Conservation (phyloP, 805 yeast genomes). For the Komagataella pastoris region DNA sequence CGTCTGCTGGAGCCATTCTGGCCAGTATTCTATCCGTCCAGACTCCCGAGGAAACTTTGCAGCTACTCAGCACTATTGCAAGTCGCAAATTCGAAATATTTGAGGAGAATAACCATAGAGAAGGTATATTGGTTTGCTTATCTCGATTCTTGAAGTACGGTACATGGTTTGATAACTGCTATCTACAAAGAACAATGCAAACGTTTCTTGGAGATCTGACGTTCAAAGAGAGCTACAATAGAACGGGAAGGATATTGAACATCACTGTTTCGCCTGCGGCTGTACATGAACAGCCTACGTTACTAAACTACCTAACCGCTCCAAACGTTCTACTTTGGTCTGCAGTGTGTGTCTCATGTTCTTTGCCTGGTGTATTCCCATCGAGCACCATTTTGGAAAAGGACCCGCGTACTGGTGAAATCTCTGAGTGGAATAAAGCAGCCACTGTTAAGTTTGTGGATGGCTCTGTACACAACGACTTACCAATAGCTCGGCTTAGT, state of each 20-base stretch:
- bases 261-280: slow-evolving; percentile 91
- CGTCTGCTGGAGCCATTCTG: slow-evolving; percentile 92
- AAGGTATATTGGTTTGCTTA: slow-evolving; percentile 34
- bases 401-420: slow-evolving; percentile 55
- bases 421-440: slow-evolving; percentile 72
- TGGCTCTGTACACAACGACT: slow-evolving; percentile 90
- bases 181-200: slow-evolving; percentile 61
- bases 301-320: slow-evolving; percentile 68
- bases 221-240: slow-evolving; percentile 85
- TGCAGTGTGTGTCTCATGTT: slow-evolving; percentile 87
- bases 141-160: slow-evolving; percentile 70
- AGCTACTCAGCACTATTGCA: slow-evolving; percentile 46
- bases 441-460: slow-evolving; percentile 69
- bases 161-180: slow-evolving; percentile 72
- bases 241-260: slow-evolving; percentile 87
- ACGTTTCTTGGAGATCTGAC: slow-evolving; percentile 80
- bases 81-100: slow-evolving; percentile 41
- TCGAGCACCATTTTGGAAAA: slow-evolving; percentile 79
- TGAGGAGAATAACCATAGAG: slow-evolving; percentile 34
- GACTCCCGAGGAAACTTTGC: slow-evolving; percentile 54
- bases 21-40: slow-evolving; percentile 82
- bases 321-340: slow-evolving; percentile 79
- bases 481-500: slow-evolving; percentile 79
- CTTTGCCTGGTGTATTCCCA: slow-evolving; percentile 85
- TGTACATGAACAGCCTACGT: slow-evolving; percentile 78